Percentiles rank a stretch among this genome's conserved stretches.
Evolutionary conservation across 1,284 basidiomycete species (phyloP).

Genomic region (Mycena citricolor): DNA sequence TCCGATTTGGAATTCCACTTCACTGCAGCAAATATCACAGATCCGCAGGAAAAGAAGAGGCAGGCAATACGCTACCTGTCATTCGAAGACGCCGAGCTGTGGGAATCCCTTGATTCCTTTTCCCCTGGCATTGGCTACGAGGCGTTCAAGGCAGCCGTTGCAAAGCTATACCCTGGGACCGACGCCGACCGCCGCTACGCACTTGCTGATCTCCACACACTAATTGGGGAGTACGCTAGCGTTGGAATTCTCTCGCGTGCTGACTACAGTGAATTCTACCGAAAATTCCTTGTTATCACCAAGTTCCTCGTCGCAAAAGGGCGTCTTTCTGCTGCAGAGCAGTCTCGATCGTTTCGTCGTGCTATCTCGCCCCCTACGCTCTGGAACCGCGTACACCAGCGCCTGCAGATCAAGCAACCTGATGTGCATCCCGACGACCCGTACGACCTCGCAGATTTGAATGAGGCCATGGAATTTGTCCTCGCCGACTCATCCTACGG

Average conservation of each 20-base stretch:
- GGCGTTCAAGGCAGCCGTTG: constrained; percentile 15
- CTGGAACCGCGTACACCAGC: constrained; percentile 5
- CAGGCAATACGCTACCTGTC: constrained; percentile 15
- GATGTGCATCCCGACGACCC: constrained; percentile 20
- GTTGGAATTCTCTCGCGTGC: constrained; percentile 9
- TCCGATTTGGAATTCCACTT: constrained; percentile 10
- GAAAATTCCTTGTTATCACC: constrained; percentile 16
- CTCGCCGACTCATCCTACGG: constrained; percentile 1
- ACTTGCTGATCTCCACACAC: constrained; percentile 11
- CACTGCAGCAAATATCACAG: constrained; percentile 2
- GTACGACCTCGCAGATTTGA: constrained; percentile 14
- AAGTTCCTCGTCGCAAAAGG: constrained; percentile 7
- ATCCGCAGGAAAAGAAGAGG: constrained; percentile 12
- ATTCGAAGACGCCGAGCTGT: constrained; percentile 15
- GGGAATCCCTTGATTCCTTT: constrained; percentile 14
- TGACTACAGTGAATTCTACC: constrained; percentile 19
- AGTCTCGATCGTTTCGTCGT: constrained; percentile 13
- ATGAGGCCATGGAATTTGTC: constrained; percentile 14
- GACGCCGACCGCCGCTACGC: constrained; percentile 14
- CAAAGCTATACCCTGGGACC: constrained; percentile 18
- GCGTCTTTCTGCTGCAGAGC: constrained; percentile 16
- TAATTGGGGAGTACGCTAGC: constrained; percentile 12
- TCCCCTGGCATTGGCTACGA: neutral
- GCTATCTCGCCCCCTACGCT: constrained; percentile 12
- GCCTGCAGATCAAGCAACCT: constrained; percentile 18